Evolutionary conservation across 2,329 filamentous ascomycete genomes (phyloP), one percentile per base, ranked within the genome.

Genomic region (Cladosporium sphaerospermum): DNA sequence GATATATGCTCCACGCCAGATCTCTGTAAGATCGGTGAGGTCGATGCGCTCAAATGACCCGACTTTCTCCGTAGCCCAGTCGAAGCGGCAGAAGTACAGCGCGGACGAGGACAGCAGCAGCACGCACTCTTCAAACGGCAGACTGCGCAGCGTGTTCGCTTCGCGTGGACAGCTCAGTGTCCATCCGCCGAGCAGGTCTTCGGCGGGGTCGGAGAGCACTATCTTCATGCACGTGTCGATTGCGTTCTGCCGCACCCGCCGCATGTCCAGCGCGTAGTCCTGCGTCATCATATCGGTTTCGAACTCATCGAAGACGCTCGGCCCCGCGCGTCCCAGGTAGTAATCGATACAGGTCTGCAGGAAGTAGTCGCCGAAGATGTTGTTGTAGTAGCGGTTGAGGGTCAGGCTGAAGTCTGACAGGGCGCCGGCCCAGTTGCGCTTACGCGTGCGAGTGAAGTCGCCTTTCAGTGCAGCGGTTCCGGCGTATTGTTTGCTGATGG

Each of bases 321-420:
- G 85, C 0, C 86, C 89, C 9, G 95, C 88, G 60, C 93, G 93
- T 16, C 93, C 93, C 0, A 97, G 80, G 3, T 96, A 79, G 65
- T 93, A 97, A 68, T 99, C 93, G 59, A 99, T 96, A 47, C 88
- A 89, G 0, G 90, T 88, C 68, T 99, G 93, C 18, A 91, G 87
- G 70, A 97, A 97, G 69, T 95, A 96, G 71, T 99, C 93, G 61
- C 95, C 96, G 59, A 99, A 90, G 71, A 97, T 93, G 60, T 96
- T 97, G 65, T 79, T 85, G 65, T 83, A 86, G 65, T 85, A 84
- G 39, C 89, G 77, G 23, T 88, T 92, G 40, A 99, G 75, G 0
- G 91, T 96, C 46, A 97, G 76, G 0, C 90, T 89, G 47, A 96
- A 83, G 64, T 99, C 93, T 34, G 92, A 95, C 54, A 99, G 71